Conservation (phyloP, 306 rosid species). For the Cyamopsis tetragonoloba region DNA sequence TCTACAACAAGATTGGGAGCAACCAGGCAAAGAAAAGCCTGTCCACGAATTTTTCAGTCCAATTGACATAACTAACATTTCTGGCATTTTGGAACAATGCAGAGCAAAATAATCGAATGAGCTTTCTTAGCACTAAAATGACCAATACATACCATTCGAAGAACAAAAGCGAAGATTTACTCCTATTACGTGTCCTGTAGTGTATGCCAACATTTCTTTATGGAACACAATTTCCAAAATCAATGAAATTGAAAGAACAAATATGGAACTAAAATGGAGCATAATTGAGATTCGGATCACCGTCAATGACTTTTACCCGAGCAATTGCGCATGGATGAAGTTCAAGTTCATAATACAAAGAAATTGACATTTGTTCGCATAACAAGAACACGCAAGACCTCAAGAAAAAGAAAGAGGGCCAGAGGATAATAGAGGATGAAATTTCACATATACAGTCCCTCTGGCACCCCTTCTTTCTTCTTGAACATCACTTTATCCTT, state of each 20-base stretch:
- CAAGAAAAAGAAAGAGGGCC: not conserved
- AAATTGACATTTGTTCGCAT: not conserved
- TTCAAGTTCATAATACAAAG: conserved; percentile 14
- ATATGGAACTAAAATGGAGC: conserved; percentile 13
- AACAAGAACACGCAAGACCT: not conserved
- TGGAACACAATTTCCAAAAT: not conserved
- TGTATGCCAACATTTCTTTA: too few relatives aligned
- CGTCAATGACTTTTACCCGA: not conserved
- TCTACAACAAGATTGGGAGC: too few relatives aligned
- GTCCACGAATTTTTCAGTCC: too few relatives aligned
- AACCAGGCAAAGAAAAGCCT: too few relatives aligned
- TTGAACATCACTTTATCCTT: conserved; percentile 99
- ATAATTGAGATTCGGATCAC: conserved; percentile 11
- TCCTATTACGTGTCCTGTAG: too few relatives aligned
- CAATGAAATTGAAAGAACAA: not conserved
- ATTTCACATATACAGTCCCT: conserved; percentile 90
- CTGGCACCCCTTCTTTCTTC: conserved; percentile 99
- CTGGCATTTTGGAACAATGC: too few relatives aligned
- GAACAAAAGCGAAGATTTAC: too few relatives aligned
- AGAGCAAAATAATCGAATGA: too few relatives aligned
- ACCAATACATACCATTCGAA: too few relatives aligned
- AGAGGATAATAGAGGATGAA: not conserved
- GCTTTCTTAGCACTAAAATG: too few relatives aligned
- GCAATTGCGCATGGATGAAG: not conserved
- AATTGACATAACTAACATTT: too few relatives aligned